Conservation (phyloP, 2,329 filamentous ascomycete species). For the Colletotrichum lini region DNA sequence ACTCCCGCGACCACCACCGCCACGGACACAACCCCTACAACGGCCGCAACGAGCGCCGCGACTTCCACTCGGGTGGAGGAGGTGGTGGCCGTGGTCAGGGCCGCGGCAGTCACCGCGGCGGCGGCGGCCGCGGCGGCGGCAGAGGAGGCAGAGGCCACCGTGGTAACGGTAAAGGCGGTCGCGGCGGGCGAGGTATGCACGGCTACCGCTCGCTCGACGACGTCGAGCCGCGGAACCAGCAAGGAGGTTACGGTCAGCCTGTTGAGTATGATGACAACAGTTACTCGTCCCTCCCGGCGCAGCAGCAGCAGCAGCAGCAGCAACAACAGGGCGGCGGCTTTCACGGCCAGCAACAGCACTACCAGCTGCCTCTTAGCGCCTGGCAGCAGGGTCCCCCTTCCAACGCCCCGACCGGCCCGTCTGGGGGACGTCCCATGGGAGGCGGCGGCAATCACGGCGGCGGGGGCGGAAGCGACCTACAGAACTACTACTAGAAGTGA, state of each 20-base stretch:
- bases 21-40: constrained; percentile 49
- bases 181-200: constrained; percentile 65
- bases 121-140: constrained; percentile 58
- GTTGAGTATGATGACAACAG: constrained; percentile 64
- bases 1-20: constrained; percentile 45
- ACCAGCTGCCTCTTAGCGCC: constrained; percentile 32
- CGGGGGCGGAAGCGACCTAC: constrained; percentile 52
- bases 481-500: constrained; percentile 56
- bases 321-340: constrained; percentile 30
- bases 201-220: constrained; percentile 80
- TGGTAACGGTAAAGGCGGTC: constrained; percentile 58
- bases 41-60: constrained; percentile 58
- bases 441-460: constrained; percentile 39
- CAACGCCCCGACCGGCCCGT: constrained; percentile 35
- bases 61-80: constrained; percentile 59
- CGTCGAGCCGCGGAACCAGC: constrained; percentile 64
- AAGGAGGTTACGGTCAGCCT: constrained; percentile 57
- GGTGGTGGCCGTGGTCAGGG: constrained; percentile 54
- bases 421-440: constrained; percentile 44
- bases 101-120: constrained; percentile 55
- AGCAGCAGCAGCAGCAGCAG: constrained; percentile 42
- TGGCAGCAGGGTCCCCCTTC: constrained; percentile 29
- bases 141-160: constrained; percentile 54
- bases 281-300: constrained; percentile 48
- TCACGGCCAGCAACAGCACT: constrained; percentile 44